A percentile compares a stretch with the other conserved stretches of the same genome.
Conservation (phyloP, 192 early-diverging fungal species). For the Coemansia sp. region DNA sequence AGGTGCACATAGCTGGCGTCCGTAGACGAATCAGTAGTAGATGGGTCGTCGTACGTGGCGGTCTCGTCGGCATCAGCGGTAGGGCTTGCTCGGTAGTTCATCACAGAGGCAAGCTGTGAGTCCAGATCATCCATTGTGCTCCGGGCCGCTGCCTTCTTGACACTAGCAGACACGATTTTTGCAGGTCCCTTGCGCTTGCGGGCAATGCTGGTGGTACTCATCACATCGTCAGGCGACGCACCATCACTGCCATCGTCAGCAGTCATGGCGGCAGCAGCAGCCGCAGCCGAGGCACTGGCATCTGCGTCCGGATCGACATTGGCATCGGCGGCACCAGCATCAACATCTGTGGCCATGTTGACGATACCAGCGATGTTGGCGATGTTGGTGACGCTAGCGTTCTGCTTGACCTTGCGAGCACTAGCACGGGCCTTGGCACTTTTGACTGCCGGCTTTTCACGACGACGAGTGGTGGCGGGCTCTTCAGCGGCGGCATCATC, state of each 20-base stretch:
- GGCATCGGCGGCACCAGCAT: constrained; percentile 1
- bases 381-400: background rate
- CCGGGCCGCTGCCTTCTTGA: background rate
- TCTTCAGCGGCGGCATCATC: constrained; percentile 1
- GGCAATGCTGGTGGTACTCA: background rate
- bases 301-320: constrained; percentile 9
- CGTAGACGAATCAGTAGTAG: constrained; percentile 8
- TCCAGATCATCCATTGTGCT: background rate
- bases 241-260: constrained; percentile 11
- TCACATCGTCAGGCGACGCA: background rate
- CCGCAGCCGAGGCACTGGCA: constrained; percentile 6
- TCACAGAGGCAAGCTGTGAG: background rate
- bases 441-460: background rate
- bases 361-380: background rate
- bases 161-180: background rate
- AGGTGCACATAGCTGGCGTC: constrained; percentile 17
- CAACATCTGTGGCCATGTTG: background rate
- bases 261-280: background rate
- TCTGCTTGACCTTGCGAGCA: constrained; percentile 15
- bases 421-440: constrained; percentile 1
- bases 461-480: background rate
- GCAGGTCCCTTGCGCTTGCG: background rate
- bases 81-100: background rate
- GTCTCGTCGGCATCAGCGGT: background rate
- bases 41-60: background rate